phyloP scores from a whole-genome alignment of 1,284 basidiomycete genomes.

The Takashimella koratensis region DNA sequence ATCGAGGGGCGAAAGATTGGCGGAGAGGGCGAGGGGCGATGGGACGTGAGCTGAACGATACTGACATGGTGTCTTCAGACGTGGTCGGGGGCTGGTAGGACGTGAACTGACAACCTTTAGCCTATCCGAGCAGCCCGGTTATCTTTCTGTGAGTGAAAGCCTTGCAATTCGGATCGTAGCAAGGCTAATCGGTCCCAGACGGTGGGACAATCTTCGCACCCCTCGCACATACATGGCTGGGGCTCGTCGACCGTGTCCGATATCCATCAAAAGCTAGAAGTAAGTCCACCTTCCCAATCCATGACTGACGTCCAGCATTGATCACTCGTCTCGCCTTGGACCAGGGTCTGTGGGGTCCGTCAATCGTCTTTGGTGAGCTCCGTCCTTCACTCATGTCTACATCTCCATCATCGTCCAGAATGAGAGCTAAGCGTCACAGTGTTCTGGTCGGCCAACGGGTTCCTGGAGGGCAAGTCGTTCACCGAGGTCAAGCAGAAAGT shows the following conservation, averaged over 20 bases:
- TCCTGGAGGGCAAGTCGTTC: conserved; percentile 41
- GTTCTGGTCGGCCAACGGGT: conserved; percentile 41
- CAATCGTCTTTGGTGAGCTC: conserved; percentile 9
- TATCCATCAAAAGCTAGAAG: not conserved
- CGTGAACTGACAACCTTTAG: not conserved
- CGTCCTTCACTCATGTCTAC: no score
- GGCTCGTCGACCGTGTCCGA: not conserved
- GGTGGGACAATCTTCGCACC: conserved; percentile 16
- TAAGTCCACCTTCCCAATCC: no score
- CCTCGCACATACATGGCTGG: conserved; percentile 11
- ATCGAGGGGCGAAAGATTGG: conserved; percentile 10
- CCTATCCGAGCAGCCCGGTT: conserved; percentile 7
- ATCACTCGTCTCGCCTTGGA: conserved; percentile 11
- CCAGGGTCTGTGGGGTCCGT: conserved; percentile 17
- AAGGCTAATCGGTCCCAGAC: conserved; percentile 3
- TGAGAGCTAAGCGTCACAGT: no score
- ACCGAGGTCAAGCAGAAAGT: conserved; percentile 40
- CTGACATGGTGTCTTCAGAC: not conserved
- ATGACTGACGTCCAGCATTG: no score
- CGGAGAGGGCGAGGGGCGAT: not conserved
- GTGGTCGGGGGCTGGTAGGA: not conserved
- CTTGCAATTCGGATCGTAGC: no score
- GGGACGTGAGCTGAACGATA: not conserved
- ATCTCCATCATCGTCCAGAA: no score
- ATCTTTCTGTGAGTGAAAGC: conserved; percentile 12